A percentile compares a stretch with the other conserved stretches of the same genome.
These are phyloP conservation scores for Fusarium napiforme DNA, from an alignment of 2,329 filamentous ascomycete genomes.

Conservation along the genomic window DNA sequence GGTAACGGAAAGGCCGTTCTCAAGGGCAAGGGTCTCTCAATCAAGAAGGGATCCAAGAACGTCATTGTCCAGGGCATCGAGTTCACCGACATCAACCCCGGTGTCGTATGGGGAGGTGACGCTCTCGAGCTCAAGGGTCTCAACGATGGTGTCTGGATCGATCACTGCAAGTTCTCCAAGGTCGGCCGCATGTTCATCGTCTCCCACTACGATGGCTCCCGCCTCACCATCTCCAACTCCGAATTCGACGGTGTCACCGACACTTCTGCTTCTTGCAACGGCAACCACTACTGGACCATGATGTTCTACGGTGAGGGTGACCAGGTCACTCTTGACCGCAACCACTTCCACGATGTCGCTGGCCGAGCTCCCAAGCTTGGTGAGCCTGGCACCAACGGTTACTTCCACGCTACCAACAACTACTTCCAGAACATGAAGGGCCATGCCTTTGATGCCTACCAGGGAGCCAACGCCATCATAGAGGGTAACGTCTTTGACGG, in stretches of 20 bases:
- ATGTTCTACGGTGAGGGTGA: conserved; percentile 47
- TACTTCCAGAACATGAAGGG: conserved; percentile 45
- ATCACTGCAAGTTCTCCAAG: conserved; percentile 53
- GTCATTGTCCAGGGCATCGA: conserved; percentile 63
- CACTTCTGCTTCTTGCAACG: conserved; percentile 45
- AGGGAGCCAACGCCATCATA: conserved; percentile 39
- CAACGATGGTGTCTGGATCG: conserved; percentile 47
- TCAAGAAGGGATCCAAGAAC: conserved; percentile 57
- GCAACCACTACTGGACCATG: conserved; percentile 49
- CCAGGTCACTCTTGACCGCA: conserved; percentile 39
- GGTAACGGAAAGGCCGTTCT: conserved; percentile 42
- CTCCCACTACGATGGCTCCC: conserved; percentile 48
- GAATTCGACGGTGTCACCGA: conserved; percentile 53
- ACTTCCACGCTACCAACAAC: conserved; percentile 46
- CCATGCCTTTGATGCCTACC: conserved; percentile 64
- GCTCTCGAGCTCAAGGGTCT: conserved; percentile 53
- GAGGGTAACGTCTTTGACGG: conserved; percentile 46
- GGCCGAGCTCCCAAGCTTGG: conserved; percentile 49
- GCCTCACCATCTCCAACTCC: conserved; percentile 52
- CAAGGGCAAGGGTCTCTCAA: conserved; percentile 55
- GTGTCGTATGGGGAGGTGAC: conserved; percentile 46
- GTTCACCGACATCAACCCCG: conserved; percentile 57
- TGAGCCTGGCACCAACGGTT: conserved; percentile 28
- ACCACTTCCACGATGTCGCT: conserved; percentile 45
- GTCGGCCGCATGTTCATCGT: conserved; percentile 56